Percentiles rank a stretch among this genome's conserved stretches.
phyloP scores from a whole-genome alignment of 108 stramenopile genomes.

The Parmales sp. region DNA sequence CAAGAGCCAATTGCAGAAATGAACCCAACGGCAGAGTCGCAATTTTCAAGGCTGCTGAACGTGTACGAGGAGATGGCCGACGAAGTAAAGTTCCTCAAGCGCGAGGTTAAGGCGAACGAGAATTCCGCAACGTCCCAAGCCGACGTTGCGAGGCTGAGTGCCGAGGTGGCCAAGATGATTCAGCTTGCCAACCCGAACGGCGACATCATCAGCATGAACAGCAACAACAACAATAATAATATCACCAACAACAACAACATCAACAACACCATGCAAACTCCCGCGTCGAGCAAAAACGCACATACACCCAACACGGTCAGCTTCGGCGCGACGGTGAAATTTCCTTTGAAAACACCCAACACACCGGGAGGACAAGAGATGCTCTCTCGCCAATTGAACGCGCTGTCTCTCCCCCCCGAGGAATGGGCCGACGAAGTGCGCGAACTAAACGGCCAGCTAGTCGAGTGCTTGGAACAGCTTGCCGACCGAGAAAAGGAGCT shows the following conservation, averaged over 20 bases:
- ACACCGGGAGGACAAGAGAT: slow-evolving; percentile 20
- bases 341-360: neutral
- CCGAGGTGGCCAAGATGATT: slow-evolving; percentile 11
- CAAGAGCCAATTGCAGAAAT: slow-evolving; percentile 6
- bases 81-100: neutral
- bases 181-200: neutral
- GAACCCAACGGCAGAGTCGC: neutral
- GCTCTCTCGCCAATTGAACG: slow-evolving; percentile 15
- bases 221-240: no score
- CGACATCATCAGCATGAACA: neutral
- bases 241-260: no score
- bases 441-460: slow-evolving; percentile 31
- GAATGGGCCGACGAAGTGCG: slow-evolving; percentile 41
- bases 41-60: neutral
- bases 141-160: neutral
- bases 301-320: slow-evolving; percentile 1
- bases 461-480: slow-evolving; percentile 39
- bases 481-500: slow-evolving; percentile 27
- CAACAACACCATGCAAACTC: no score
- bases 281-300: neutral
- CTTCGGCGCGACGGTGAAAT: slow-evolving; percentile 11
- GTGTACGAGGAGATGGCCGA: neutral
- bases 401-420: slow-evolving; percentile 34
- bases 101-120: neutral
- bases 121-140: neutral